Conservation (phyloP, 129 eudicot species). For the Pseudognaphalium luteoalbum region DNA sequence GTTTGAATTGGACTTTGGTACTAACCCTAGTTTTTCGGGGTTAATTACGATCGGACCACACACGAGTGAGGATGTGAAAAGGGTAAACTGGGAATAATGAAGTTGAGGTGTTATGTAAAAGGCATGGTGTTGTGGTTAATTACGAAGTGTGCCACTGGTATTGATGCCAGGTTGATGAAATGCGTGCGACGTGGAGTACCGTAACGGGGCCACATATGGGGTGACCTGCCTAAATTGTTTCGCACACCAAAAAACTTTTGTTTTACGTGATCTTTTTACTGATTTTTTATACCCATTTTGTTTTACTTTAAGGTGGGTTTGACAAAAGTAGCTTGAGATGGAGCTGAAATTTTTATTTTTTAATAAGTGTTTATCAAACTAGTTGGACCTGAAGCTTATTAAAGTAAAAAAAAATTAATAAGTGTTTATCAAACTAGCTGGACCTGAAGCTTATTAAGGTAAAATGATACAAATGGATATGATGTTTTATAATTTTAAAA, state of each 20-base stretch:
- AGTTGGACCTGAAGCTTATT: no score
- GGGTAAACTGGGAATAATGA: constrained; percentile 17
- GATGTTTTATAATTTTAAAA: no score
- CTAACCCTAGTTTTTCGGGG: not conserved
- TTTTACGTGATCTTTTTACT: not conserved
- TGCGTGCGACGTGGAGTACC: constrained; percentile 34
- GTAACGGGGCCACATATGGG: constrained; percentile 36
- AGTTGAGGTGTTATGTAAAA: not conserved
- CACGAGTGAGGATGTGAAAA: constrained; percentile 1
- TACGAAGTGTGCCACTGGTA: constrained; percentile 23
- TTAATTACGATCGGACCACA: constrained; percentile 21
- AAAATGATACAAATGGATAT: no score
- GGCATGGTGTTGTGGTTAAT: not conserved
- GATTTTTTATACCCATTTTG: no score
- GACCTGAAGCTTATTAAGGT: no score
- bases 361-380: no score
- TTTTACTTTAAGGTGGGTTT: no score
- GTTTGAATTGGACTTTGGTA: constrained; percentile 29
- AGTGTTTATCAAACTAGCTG: no score
- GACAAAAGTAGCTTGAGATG: no score
- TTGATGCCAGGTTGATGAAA: constrained; percentile 29
- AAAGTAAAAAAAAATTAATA: no score
- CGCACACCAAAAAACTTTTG: not conserved
- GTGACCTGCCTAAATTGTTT: constrained; percentile 42
- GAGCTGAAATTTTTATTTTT: no score